Base-by-base conservation (phyloP, 495 filamentous ascomycete genomes). In the Xylaria grammica region DNA sequence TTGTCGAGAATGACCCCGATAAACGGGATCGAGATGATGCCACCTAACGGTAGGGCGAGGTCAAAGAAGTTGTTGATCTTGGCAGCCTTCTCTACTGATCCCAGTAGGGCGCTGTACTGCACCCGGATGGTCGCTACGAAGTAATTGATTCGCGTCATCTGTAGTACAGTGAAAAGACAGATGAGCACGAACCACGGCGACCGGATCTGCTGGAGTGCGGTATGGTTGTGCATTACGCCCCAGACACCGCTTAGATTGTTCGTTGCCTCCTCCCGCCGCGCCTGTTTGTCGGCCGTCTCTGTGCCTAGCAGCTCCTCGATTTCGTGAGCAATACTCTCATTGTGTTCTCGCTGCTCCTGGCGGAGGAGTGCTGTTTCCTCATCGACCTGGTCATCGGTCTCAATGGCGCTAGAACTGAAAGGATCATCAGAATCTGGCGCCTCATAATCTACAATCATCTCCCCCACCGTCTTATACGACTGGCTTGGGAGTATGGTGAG, bases 91-190 rank as follows among this genome's bases (percentile, higher is more conserved):
- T 73, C 70, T 53, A 77, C 76, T 9, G 83, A 84, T 26, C 75
- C 75, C n/a, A 99, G 84, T 10, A 99, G 82, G 69, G 87, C 87
- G 42, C 86, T 84, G 77, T 97, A 97, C 74, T 99, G 95, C 8
- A 87, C 81, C 20, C 89, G 87, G 64, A 99, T 87, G 2, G 95
- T 95, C 1, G 95, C 93, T 32, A 99, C 92, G 69, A 99, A 99
- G 82, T 93, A 99, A 78, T 98, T 98, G 75, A 97, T 97, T 19
- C 94, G 87, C 0, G 90, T 91, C 94, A 96, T 97, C 75, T 95
- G 92, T 20, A 96, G 75, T 24, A 95, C 83, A 0, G 95, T 97
- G 77, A 97, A 97, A 2, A 91, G 69, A 7, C 91, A 88, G 65
- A 97, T 93, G 29, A 97, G 81, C 26, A 91, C 77, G 69, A 97